These are phyloP conservation scores for Gracilaria gracilis DNA, from an alignment of 23 red algal species.

Conservation along the genomic window DNA sequence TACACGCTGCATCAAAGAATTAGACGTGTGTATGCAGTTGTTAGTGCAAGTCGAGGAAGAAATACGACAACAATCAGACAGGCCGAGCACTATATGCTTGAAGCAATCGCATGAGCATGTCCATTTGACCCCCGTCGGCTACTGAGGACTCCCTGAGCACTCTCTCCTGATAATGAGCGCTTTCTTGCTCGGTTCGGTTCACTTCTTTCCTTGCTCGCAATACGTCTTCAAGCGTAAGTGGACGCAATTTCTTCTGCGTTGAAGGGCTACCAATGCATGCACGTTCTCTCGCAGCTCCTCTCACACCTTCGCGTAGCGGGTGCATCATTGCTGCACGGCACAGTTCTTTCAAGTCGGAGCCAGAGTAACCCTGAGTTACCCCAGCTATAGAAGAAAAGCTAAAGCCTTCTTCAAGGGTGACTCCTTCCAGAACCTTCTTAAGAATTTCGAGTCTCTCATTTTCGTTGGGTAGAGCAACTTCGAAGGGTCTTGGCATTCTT, in stretches of 20 bases:
- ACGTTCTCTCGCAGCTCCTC: slow-evolving; percentile 45
- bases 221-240: slow-evolving; percentile 68
- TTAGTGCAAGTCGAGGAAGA: background rate
- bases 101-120: slow-evolving; percentile 24
- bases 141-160: background rate
- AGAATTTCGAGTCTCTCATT: slow-evolving; percentile 85
- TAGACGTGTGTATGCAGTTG: slow-evolving; percentile 3
- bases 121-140: slow-evolving; percentile 10
- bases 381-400: slow-evolving; percentile 50
- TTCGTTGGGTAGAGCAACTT: slow-evolving; percentile 81
- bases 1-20: slow-evolving; percentile 4
- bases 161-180: slow-evolving; percentile 53
- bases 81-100: background rate
- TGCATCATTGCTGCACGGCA: slow-evolving; percentile 89
- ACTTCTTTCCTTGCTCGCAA: slow-evolving; percentile 65
- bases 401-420: slow-evolving; percentile 65
- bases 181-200: slow-evolving; percentile 47
- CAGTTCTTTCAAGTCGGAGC: slow-evolving; percentile 94
- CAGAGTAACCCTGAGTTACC: slow-evolving; percentile 91
- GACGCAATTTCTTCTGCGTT: slow-evolving; percentile 17
- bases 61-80: slow-evolving; percentile 1
- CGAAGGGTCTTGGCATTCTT: slow-evolving; percentile 91
- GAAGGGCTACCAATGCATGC: slow-evolving; percentile 6
- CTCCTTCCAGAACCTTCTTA: slow-evolving; percentile 65
- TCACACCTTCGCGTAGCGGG: slow-evolving; percentile 83